These are phyloP conservation scores for Ogataea salicorniae DNA, from an alignment of 805 yeast species.

Conservation along the genomic window DNA sequence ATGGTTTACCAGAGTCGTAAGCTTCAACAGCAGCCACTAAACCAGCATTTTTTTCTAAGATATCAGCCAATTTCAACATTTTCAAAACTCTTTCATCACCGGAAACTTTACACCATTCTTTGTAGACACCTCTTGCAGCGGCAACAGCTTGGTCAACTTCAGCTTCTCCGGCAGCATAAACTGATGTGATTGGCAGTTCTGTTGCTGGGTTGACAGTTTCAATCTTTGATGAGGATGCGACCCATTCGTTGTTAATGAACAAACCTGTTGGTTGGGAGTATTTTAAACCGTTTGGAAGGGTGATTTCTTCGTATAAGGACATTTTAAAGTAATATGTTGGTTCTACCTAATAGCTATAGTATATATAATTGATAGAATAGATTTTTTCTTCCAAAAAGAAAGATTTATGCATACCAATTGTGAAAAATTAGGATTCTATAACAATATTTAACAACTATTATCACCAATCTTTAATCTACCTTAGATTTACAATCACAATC, in stretches of 20 bases:
- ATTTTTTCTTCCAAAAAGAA: too few relatives aligned
- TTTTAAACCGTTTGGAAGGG: slow-evolving; percentile 42
- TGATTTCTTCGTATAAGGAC: slow-evolving; percentile 15
- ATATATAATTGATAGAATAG: background rate
- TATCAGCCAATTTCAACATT: slow-evolving; percentile 45
- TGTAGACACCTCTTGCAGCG: slow-evolving; percentile 44
- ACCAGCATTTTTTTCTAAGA: slow-evolving; percentile 44
- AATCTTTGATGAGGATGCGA: slow-evolving; percentile 34
- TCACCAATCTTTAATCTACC: too few relatives aligned
- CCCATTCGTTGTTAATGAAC: slow-evolving; percentile 53
- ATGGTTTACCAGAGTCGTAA: slow-evolving; percentile 53
- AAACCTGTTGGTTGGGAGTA: slow-evolving; percentile 58
- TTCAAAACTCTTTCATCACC: slow-evolving; percentile 38
- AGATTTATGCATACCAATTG: too few relatives aligned
- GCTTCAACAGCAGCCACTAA: slow-evolving; percentile 48
- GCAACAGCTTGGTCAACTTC: slow-evolving; percentile 49
- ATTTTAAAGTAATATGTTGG: background rate
- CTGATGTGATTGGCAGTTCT: slow-evolving; percentile 40
- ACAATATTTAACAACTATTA: too few relatives aligned
- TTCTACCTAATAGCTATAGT: background rate
- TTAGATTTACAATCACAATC: too few relatives aligned
- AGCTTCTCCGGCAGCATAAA: slow-evolving; percentile 40
- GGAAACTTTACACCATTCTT: slow-evolving; percentile 40
- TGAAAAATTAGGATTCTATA: too few relatives aligned
- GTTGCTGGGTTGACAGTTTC: slow-evolving; percentile 48